Evolutionary conservation across 2,329 filamentous ascomycete genomes (phyloP), one percentile per base, ranked within the genome.

Genomic region (Epichloe festucae): DNA sequence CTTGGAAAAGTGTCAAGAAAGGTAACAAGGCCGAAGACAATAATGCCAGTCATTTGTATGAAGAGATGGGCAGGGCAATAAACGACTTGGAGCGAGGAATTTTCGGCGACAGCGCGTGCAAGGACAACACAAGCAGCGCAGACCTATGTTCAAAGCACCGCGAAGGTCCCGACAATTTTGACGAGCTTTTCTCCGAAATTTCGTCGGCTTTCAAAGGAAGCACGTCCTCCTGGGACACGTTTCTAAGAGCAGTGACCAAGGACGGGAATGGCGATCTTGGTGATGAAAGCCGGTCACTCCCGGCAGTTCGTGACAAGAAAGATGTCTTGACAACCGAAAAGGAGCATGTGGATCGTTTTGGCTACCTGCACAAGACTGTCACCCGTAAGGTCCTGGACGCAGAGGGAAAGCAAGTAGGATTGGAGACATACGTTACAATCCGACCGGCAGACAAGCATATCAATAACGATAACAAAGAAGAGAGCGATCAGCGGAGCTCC

Each of bases 301-400:
- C 54, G 36, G 49, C 53, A 10, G 48, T 58, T 21, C 52, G 59
- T 4, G 57, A 65, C 12, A 64, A 59, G 39, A 65, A 66, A 49
- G 63, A 66, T 27, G 61, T 69, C 27, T 62, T 64, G 52, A 66
- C 51, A 5, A 43, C 64, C 2, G 69, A 63, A 27, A 64, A 71
- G 4, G 70, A 75, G 54, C 66, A 70, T 48, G 65, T 71, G 4
- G 73, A 76, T 57, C 56, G 60, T 7, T 67, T 66, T 48, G 73
- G 73, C 35, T 70, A 72, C 55, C 56, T 67, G 12, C 71, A 73
- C 52, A 66, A 64, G 49, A 73, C 68, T 56, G 65, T 65, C 8
- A 69, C 67, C 6, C 64, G 68, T 27, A 69, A 65, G 53, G 69
- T 61, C 7, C 58, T 71, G 8, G 69, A 75, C 40, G 62, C 63